A percentile compares a stretch with the other conserved stretches of the same genome.
Evolutionary conservation across 139 green algal species (phyloP).

Genomic region (Helicosporidium sp.): DNA sequence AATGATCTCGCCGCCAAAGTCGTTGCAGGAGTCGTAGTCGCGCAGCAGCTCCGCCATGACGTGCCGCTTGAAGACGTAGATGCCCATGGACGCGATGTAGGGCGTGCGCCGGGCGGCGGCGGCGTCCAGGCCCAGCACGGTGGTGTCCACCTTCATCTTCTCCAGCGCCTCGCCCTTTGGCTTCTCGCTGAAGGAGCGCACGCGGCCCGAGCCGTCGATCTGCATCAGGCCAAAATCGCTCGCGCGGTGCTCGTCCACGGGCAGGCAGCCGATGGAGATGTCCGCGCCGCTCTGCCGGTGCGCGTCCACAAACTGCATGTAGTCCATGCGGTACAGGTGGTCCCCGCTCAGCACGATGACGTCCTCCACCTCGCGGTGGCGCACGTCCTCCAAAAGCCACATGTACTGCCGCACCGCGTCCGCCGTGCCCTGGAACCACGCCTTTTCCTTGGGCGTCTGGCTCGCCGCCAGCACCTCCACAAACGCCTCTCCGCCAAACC

Average conservation of each 20-base stretch:
- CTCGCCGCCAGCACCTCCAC: slow-evolving; percentile 88
- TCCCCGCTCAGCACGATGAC: slow-evolving; percentile 89
- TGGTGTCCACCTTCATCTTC: slow-evolving; percentile 87
- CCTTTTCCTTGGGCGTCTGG: slow-evolving; percentile 51
- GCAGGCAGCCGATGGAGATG: slow-evolving; percentile 83
- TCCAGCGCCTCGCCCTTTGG: slow-evolving; percentile 82
- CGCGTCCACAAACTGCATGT: slow-evolving; percentile 93
- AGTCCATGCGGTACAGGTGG: slow-evolving; percentile 98
- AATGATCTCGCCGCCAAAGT: slow-evolving; percentile 98
- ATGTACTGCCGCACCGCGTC: slow-evolving; percentile 92
- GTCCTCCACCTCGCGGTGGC: slow-evolving; percentile 81
- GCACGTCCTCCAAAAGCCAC: slow-evolving; percentile 84
- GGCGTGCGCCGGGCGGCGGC: slow-evolving; percentile 55
- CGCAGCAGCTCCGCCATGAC: slow-evolving; percentile 58
- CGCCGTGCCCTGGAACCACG: slow-evolving; percentile 86
- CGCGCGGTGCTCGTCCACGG: slow-evolving; percentile 59
- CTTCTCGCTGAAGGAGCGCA: slow-evolving; percentile 88
- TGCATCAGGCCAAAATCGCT: slow-evolving; percentile 91
- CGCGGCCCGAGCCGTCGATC: slow-evolving; percentile 57
- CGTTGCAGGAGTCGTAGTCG: slow-evolving; percentile 47
- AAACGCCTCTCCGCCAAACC: slow-evolving; percentile 72
- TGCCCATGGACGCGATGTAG: slow-evolving; percentile 98
- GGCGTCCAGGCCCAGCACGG: slow-evolving; percentile 52
- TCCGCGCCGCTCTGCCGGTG: slow-evolving; percentile 76
- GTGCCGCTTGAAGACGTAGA: slow-evolving; percentile 98